Conservation (phyloP, 1,284 basidiomycete species). For the Fomitopsis betulina region DNA sequence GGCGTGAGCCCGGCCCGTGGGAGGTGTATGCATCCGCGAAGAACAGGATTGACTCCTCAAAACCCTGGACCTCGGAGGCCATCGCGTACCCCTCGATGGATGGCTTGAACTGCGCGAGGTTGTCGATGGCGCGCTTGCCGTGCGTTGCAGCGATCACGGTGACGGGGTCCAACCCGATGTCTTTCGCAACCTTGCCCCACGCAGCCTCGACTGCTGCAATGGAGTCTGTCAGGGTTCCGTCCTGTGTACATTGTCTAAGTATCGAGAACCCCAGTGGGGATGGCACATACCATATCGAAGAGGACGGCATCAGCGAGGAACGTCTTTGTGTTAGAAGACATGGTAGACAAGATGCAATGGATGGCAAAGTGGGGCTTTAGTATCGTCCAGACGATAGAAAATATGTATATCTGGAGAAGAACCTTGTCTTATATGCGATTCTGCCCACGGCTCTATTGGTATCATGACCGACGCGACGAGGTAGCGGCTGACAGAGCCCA, state of each 20-base stretch:
- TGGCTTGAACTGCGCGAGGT: slow-evolving; percentile 35
- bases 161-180: slow-evolving; percentile 62
- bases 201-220: slow-evolving; percentile 77
- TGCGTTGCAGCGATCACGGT: slow-evolving; percentile 71
- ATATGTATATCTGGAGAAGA: not conserved
- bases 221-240: slow-evolving; percentile 72
- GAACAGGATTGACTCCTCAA: slow-evolving; percentile 69
- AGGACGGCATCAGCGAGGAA: slow-evolving; percentile 61
- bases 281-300: slow-evolving; percentile 62
- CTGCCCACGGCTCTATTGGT: not conserved
- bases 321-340: slow-evolving; percentile 23
- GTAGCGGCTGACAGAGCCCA: not conserved
- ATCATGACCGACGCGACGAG: not conserved
- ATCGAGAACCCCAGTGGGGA: not conserved
- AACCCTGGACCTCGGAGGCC: slow-evolving; percentile 61
- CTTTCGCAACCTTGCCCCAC: slow-evolving; percentile 70
- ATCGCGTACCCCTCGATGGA: slow-evolving; percentile 53
- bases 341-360: slow-evolving; percentile 5
- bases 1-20: slow-evolving; percentile 37
- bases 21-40: slow-evolving; percentile 63
- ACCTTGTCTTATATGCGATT: not conserved
- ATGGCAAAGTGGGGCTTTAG: not conserved
- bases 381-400: not conserved
- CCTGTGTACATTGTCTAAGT: slow-evolving; percentile 32
- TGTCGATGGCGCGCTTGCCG: slow-evolving; percentile 65